A percentile compares a stretch with the other conserved stretches of the same genome.
phyloP scores from a whole-genome alignment of 768 basidiomycete species.

The Tylopilus sp. region DNA sequence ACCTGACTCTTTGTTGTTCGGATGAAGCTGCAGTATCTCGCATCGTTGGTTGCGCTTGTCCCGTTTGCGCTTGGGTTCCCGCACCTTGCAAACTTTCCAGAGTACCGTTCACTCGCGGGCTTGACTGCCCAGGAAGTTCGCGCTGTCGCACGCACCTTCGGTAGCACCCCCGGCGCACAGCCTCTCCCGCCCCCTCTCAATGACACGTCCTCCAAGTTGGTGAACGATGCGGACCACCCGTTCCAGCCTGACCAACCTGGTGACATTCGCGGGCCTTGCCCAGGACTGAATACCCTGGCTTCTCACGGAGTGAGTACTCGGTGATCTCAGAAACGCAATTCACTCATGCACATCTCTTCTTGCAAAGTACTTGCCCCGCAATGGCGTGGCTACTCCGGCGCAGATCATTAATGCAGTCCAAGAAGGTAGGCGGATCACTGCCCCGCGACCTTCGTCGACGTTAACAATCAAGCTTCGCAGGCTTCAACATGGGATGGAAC shows the following conservation, averaged over 20 bases:
- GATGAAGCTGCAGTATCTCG: slow-evolving; percentile 11
- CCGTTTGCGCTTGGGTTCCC: slow-evolving; percentile 11
- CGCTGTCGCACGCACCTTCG: slow-evolving; percentile 11
- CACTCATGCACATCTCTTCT: not conserved
- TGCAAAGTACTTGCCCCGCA: slow-evolving; percentile 17
- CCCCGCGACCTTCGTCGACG: not conserved
- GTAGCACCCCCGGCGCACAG: slow-evolving; percentile 21
- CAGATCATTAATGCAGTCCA: slow-evolving; percentile 24
- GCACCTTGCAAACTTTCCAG: slow-evolving; percentile 14
- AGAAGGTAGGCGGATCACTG: slow-evolving; percentile 10
- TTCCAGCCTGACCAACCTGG: slow-evolving; percentile 10
- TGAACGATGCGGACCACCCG: slow-evolving; percentile 19
- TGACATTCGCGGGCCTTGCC: slow-evolving; percentile 26
- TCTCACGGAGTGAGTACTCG: slow-evolving; percentile 24
- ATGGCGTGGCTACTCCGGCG: slow-evolving; percentile 20
- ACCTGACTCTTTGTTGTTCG: not conserved
- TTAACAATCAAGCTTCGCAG: not conserved
- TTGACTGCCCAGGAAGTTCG: slow-evolving; percentile 16
- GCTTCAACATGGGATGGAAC: slow-evolving; percentile 25
- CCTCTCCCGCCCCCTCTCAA: slow-evolving; percentile 21
- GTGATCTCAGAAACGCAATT: not conserved
- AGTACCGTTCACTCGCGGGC: slow-evolving; percentile 22
- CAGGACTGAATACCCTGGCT: slow-evolving; percentile 25
- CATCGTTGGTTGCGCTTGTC: not conserved
- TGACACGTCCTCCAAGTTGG: slow-evolving; percentile 23